A percentile compares a stretch with the other conserved stretches of the same genome.
These are phyloP conservation scores for Fraxinus baroniana DNA, from an alignment of 305 asterid species.

Conservation along the genomic window DNA sequence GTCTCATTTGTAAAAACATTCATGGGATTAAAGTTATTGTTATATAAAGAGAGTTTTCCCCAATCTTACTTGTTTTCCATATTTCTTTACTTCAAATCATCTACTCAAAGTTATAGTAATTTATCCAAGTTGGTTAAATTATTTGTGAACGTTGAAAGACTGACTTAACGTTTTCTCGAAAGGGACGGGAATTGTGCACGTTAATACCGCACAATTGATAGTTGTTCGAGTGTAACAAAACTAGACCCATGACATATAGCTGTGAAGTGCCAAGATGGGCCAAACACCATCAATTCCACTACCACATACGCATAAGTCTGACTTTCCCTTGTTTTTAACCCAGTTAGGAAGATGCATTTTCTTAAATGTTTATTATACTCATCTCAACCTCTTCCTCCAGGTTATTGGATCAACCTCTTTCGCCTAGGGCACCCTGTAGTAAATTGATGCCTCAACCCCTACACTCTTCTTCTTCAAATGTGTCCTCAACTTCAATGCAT, in stretches of 20 bases:
- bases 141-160: too few relatives aligned
- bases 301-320: background rate
- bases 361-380: background rate
- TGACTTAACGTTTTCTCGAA: too few relatives aligned
- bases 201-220: too few relatives aligned
- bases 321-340: background rate
- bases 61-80: too few relatives aligned
- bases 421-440: constrained; percentile 53
- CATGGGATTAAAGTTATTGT: too few relatives aligned
- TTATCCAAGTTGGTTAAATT: too few relatives aligned
- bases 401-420: constrained; percentile 32
- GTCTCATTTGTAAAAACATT: too few relatives aligned
- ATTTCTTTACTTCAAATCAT: too few relatives aligned
- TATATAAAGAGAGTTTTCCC: too few relatives aligned
- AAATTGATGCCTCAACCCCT: constrained; percentile 72
- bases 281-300: background rate
- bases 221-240: too few relatives aligned
- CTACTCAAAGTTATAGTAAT: too few relatives aligned
- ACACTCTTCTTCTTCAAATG: constrained; percentile 59
- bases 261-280: background rate
- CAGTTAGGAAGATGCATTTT: constrained; percentile 23
- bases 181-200: too few relatives aligned
- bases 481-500: constrained; percentile 56
- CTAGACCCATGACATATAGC: background rate
- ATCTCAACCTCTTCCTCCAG: background rate